A percentile compares a stretch with the other conserved stretches of the same genome.
Conservation (phyloP, 2,329 filamentous ascomycete species). For the Fusarium redolens region DNA sequence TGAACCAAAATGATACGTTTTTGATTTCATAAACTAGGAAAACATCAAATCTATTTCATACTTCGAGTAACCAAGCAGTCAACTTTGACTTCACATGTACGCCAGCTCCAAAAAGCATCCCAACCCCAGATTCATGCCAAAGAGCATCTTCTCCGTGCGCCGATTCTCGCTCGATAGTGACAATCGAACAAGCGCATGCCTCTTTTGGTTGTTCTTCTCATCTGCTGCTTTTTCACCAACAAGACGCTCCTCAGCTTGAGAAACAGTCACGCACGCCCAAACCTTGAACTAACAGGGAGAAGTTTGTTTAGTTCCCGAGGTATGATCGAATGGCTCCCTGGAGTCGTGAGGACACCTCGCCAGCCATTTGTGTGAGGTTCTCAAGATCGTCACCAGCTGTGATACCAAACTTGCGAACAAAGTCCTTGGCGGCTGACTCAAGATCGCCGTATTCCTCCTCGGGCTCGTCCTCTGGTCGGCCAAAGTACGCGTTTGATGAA, state of each 20-base stretch:
- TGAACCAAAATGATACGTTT: slow-evolving; percentile 2
- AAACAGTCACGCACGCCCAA: slow-evolving; percentile 13
- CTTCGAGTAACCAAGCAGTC: slow-evolving; percentile 47
- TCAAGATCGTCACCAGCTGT: slow-evolving; percentile 96
- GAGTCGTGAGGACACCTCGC: slow-evolving; percentile 85
- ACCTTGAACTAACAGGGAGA: background rate
- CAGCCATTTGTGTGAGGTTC: slow-evolving; percentile 83
- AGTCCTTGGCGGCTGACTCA: slow-evolving; percentile 94
- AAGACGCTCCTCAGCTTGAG: slow-evolving; percentile 17
- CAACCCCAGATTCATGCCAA: slow-evolving; percentile 39
- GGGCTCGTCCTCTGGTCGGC: slow-evolving; percentile 85
- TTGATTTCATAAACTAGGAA: slow-evolving; percentile 27
- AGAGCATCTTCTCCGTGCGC: slow-evolving; percentile 14
- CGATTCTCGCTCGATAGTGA: slow-evolving; percentile 19
- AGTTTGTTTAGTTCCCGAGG: slow-evolving; percentile 63
- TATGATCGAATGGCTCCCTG: slow-evolving; percentile 79
- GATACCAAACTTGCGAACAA: slow-evolving; percentile 93
- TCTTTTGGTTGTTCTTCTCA: slow-evolving; percentile 11
- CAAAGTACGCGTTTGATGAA: slow-evolving; percentile 97
- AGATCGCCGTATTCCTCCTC: slow-evolving; percentile 89
- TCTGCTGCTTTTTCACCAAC: slow-evolving; percentile 25
- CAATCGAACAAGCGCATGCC: slow-evolving; percentile 23
- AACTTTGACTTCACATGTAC: slow-evolving; percentile 47
- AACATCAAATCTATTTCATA: slow-evolving; percentile 50
- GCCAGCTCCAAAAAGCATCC: slow-evolving; percentile 47